A percentile compares a stretch with the other conserved stretches of the same genome.
phyloP scores from a whole-genome alignment of 768 basidiomycete genomes.

The Leccinum disarticulatum region DNA sequence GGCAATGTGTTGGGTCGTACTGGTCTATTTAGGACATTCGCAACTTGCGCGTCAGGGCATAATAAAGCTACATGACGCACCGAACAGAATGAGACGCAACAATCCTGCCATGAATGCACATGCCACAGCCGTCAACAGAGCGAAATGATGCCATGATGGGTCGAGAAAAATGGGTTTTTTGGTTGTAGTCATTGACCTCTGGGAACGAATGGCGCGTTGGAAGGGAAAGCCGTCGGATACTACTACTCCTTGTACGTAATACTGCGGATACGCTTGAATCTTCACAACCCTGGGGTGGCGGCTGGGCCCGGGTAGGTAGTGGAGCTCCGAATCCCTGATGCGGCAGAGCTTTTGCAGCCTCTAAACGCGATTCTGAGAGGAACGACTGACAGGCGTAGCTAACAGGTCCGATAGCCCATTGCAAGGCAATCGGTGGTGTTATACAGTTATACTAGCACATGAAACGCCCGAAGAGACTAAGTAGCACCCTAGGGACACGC shows the following conservation, averaged over 20 bases:
- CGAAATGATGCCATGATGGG: constrained; percentile 52
- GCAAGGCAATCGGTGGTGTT: neutral
- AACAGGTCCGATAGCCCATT: no score
- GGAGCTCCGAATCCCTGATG: no score
- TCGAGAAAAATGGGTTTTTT: constrained; percentile 36
- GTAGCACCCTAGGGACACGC: no score
- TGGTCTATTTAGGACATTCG: constrained; percentile 46
- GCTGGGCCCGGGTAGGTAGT: no score
- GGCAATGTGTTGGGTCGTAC: constrained; percentile 71
- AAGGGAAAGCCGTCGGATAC: neutral
- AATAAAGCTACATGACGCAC: constrained; percentile 32
- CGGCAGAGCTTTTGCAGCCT: no score
- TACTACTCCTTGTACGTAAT: neutral
- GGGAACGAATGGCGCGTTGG: constrained; percentile 1
- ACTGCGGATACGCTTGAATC: neutral
- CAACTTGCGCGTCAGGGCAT: constrained; percentile 4
- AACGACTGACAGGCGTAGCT: no score
- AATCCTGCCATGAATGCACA: constrained; percentile 46
- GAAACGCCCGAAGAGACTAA: no score
- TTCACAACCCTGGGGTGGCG: neutral
- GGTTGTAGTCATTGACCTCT: constrained; percentile 25
- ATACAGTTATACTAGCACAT: no score
- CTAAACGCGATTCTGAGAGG: no score
- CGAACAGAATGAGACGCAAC: constrained; percentile 42
- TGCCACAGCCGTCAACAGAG: constrained; percentile 38